Base-by-base conservation (phyloP, 176 grass and related monocot species). In the Paspalum notatum region DNA sequence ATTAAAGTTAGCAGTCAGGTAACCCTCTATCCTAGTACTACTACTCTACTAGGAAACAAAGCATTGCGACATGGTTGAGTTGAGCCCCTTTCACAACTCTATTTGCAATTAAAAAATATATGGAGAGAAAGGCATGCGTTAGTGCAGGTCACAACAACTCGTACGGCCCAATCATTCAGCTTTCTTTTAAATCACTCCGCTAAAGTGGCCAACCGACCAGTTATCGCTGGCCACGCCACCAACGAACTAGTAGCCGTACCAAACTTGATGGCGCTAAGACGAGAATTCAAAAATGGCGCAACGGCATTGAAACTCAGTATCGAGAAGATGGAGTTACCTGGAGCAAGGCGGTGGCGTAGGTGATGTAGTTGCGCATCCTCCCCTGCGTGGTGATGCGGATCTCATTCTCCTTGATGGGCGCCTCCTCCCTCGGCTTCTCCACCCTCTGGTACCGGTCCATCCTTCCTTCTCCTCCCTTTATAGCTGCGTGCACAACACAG, bases 401-500 rank as follows among this genome's bases (percentile, higher is more conserved):
- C 86, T 98, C 96, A 62, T 95, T 95, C 83, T 98, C 96, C 89
- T 98, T 98, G 78, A 98, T 98, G 46, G 96, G 92, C 70, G 89
- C 88, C 42, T 98, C 92, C 86, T 98, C 96, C 92, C 92, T 85
- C 21, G 90, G 96, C 82, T 91, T 98, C 88, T 98, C 92, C 80
- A 98, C 96, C 78, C 88, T 89, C 63, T 94, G 90, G 88, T 99
- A 99, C 80, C 96, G 92, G 77, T 99, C 96, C 96, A 99, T 99
- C 71, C 74, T 59, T 58, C 21, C 44, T 43, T 53, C 42, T 59
- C 18, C 51, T 40, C 69, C 24, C 71, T 46, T 14, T 54, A 8
- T 54, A 8, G 22, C 78, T 80, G 82, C 81, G 51, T 25, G 10
- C 22, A 51, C 32, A 26, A 66, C 68, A 18, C 47, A 55, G 46